Evolutionary conservation across 805 yeast species (phyloP).

Genomic region (Lipomyces starkeyi): DNA sequence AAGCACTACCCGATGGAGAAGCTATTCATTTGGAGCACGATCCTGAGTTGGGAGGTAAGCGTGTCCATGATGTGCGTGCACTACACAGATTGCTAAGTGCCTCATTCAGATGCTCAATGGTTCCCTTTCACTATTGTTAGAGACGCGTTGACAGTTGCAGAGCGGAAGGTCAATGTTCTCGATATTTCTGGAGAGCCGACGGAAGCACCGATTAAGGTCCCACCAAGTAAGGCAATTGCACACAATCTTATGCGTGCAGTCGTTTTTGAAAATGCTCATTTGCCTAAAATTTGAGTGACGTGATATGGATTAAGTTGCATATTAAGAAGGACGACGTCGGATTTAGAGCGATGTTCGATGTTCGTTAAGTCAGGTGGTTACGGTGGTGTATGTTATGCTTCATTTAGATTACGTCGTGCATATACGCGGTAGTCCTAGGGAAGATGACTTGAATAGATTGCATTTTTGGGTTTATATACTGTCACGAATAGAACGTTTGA

Average conservation of each 20-base stretch:
- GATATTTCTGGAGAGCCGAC: constrained; percentile 23
- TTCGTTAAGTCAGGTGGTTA: not conserved
- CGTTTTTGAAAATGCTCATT: constrained; percentile 35
- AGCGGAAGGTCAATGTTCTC: constrained; percentile 22
- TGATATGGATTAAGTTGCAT: not conserved
- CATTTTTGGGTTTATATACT: too few relatives aligned
- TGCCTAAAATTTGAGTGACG: constrained; percentile 25
- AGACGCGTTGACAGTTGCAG: constrained; percentile 46
- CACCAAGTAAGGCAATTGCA: constrained; percentile 39
- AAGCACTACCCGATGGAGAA: constrained; percentile 70
- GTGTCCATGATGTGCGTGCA: not conserved
- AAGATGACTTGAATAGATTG: too few relatives aligned
- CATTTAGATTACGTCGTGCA: not conserved
- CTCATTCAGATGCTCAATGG: constrained; percentile 76
- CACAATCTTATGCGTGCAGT: constrained; percentile 37
- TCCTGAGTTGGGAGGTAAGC: constrained; percentile 63
- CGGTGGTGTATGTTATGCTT: not conserved
- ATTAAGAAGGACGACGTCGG: not conserved
- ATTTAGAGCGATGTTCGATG: not conserved
- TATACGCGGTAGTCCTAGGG: too few relatives aligned
- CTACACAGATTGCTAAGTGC: not conserved
- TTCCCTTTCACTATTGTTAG: constrained; percentile 63
- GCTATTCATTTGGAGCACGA: constrained; percentile 76
- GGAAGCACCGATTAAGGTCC: constrained; percentile 34
- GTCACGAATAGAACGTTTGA: too few relatives aligned